Evolutionary conservation across 2,329 filamentous ascomycete genomes (phyloP).

Genomic region (Cladophialophora exuberans): DNA sequence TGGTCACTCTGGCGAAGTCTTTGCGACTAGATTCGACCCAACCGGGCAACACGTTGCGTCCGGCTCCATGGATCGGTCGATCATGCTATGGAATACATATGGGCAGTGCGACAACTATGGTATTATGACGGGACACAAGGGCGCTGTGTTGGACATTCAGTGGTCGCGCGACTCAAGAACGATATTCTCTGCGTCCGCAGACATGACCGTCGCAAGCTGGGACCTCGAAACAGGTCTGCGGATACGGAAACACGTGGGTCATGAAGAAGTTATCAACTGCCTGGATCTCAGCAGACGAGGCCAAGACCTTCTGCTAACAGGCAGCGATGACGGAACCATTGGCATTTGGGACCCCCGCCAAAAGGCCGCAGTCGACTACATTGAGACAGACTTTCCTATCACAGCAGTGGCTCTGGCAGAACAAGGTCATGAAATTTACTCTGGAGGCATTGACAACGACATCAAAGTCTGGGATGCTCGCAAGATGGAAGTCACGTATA

Average conservation of each 20-base stretch:
- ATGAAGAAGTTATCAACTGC: slow-evolving; percentile 94
- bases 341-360: slow-evolving; percentile 94
- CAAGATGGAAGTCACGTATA: slow-evolving; percentile 86
- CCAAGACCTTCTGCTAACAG: slow-evolving; percentile 87
- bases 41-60: slow-evolving; percentile 88
- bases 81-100: slow-evolving; percentile 96
- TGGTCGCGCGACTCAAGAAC: slow-evolving; percentile 95
- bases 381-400: slow-evolving; percentile 89
- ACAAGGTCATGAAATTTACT: slow-evolving; percentile 93
- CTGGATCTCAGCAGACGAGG: slow-evolving; percentile 87
- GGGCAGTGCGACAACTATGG: slow-evolving; percentile 96
- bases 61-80: slow-evolving; percentile 90
- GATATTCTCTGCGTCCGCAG: slow-evolving; percentile 89
- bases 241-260: slow-evolving; percentile 88
- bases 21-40: slow-evolving; percentile 86
- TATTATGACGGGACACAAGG: slow-evolving; percentile 82
- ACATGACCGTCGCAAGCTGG: slow-evolving; percentile 93
- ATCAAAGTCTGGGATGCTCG: slow-evolving; percentile 97
- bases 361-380: slow-evolving; percentile 84
- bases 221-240: slow-evolving; percentile 88
- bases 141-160: slow-evolving; percentile 86
- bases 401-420: slow-evolving; percentile 91
- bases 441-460: slow-evolving; percentile 93
- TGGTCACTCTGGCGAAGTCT: slow-evolving; percentile 80
- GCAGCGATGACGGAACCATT: slow-evolving; percentile 90